A percentile compares a stretch with the other conserved stretches of the same genome.
Evolutionary conservation across 2,329 filamentous ascomycete genomes (phyloP).

Genomic region (Fonsecaea monophora): DNA sequence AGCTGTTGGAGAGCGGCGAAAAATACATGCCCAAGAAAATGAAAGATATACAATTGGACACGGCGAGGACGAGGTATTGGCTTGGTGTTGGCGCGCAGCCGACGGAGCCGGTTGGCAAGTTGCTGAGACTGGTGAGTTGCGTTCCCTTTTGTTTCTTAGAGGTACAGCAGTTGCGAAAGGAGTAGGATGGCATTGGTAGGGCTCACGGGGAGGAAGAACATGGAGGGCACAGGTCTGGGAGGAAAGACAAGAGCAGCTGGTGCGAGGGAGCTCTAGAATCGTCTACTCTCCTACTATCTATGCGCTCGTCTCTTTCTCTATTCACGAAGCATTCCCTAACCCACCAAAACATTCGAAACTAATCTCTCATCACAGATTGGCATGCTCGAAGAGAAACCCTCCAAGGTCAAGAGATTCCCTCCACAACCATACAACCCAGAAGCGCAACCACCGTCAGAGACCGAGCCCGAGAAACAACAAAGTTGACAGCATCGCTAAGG

Average conservation of each 20-base stretch:
- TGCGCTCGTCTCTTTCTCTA: neutral
- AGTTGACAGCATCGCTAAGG: neutral
- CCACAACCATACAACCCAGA: conserved; percentile 14
- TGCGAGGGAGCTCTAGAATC: neutral
- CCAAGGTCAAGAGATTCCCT: conserved; percentile 24
- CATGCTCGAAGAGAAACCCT: conserved; percentile 37
- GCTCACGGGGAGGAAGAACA: neutral
- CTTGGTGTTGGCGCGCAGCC: conserved; percentile 95
- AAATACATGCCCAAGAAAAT: conserved; percentile 69
- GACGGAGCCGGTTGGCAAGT: conserved; percentile 83
- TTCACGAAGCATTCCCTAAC: neutral
- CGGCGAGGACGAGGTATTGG: conserved; percentile 87
- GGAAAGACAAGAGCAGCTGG: neutral
- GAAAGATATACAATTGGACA: conserved; percentile 92
- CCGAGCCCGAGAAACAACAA: conserved; percentile 9
- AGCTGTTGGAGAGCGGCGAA: conserved; percentile 46
- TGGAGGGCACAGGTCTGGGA: neutral
- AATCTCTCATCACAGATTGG: conserved; percentile 28
- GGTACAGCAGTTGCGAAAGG: neutral
- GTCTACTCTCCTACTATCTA: no score
- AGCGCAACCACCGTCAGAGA: neutral
- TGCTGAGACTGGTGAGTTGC: conserved; percentile 75
- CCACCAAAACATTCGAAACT: neutral
- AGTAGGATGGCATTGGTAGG: neutral
- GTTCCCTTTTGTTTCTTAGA: neutral